Base-by-base conservation (phyloP, 2,329 filamentous ascomycete species). In the Ophiostoma fasciatum region DNA sequence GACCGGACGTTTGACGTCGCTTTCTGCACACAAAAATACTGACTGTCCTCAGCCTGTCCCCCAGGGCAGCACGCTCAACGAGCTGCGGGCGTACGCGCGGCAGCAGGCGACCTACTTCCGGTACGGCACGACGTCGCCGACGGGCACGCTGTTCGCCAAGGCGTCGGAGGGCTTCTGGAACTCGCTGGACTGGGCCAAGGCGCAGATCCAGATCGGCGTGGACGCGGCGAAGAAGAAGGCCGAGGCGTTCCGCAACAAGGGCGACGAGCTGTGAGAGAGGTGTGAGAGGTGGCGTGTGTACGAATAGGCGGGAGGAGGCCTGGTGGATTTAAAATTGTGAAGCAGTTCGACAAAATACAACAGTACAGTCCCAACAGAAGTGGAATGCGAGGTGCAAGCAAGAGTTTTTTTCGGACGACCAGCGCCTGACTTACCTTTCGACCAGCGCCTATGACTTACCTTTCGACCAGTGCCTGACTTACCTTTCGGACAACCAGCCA, bases 41-140 rank as follows among this genome's bases (percentile, higher is more conserved):
- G 41, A 55, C 41, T 25, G 13, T 17, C 5, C 11, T 14, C 17
- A 46, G 55, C 56, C 63, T 5, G 64, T 70, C 28, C 78, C 76
- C 29, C 78, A 83, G 52, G 76, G 76, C 6, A 75, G 74, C 14
- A 78, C 62, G 39, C 48, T 74, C 38, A 78, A 87, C 41, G 68
- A 84, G 50, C 63, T 88, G 15, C 71, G 73, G 42, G 78, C 79
- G 8, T 63, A 73, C 40, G 82, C 78, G 13, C 74, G 79, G 46
- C 77, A 76, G 53, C 78, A 85, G 48, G 68, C 72, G 17, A 81
- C 77, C 17, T 85, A 78, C 55, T 88, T 84, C 63, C 71, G 69
- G 49, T 82, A 87, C 48, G 82, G 82, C 35, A 82, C 78, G 5
- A 71, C 66, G 8, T 68, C 68, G 20, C 78, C 82, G 12, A 59